phyloP scores from a whole-genome alignment of 2,329 filamentous ascomycete genomes.

The Monilinia fructicola region DNA sequence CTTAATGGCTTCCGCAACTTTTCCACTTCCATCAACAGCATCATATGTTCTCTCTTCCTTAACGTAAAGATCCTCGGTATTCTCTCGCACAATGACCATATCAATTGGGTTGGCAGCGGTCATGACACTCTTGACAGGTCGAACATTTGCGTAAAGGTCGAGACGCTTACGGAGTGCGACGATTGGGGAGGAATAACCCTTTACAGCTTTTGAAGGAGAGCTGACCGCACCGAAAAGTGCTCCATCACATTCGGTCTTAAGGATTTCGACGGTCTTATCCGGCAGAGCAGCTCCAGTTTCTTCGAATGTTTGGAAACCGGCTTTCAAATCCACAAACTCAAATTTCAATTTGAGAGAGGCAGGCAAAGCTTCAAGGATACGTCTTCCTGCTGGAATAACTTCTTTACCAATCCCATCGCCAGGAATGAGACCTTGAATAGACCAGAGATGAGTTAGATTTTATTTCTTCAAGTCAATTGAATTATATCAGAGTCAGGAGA shows the following conservation, averaged over 20 bases:
- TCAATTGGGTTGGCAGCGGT: constrained; percentile 66
- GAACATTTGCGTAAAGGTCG: constrained; percentile 94
- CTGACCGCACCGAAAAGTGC: constrained; percentile 95
- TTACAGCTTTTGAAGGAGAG: constrained; percentile 84
- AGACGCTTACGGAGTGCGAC: constrained; percentile 94
- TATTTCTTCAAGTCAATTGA: background rate
- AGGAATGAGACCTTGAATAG: constrained; percentile 76
- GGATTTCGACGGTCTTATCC: constrained; percentile 83
- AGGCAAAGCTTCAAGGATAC: constrained; percentile 88
- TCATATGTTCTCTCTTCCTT: constrained; percentile 89
- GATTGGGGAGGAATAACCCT: constrained; percentile 86
- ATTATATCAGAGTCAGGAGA: background rate
- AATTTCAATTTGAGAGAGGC: constrained; percentile 90
- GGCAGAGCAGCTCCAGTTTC: constrained; percentile 84
- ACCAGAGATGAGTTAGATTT: constrained; percentile 24
- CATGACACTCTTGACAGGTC: constrained; percentile 82
- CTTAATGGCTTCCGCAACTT: constrained; percentile 96
- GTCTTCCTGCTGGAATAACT: constrained; percentile 92
- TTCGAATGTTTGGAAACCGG: constrained; percentile 92
- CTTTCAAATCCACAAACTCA: constrained; percentile 88
- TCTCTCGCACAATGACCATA: constrained; percentile 97
- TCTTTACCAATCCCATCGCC: constrained; percentile 98
- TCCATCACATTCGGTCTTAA: constrained; percentile 89
- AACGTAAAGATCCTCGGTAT: constrained; percentile 91
- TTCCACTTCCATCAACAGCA: constrained; percentile 64